Conservation (phyloP, 352 stramenopile species). For the Phytophthora parvispora region DNA sequence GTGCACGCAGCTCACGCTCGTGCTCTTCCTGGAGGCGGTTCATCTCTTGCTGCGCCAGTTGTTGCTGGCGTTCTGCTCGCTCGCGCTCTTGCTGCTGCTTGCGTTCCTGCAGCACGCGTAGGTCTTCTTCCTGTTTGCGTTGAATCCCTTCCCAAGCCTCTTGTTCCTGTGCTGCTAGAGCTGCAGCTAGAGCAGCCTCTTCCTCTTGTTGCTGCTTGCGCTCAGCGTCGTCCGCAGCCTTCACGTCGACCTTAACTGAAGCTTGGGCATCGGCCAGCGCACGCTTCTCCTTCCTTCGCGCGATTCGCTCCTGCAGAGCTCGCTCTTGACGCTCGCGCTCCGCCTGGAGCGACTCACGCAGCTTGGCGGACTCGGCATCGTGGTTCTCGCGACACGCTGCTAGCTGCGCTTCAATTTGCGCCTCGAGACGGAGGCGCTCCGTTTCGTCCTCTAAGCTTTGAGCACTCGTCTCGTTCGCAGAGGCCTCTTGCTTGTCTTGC, state of each 20-base stretch:
- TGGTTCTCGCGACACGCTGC: conserved; percentile 37
- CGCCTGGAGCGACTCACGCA: conserved; percentile 35
- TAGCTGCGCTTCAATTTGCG: conserved; percentile 38
- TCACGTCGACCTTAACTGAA: conserved; percentile 10
- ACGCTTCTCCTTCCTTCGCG: conserved; percentile 56
- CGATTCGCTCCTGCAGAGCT: conserved; percentile 63
- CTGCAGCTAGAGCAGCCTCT: conserved; percentile 24
- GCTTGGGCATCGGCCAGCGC: conserved; percentile 10
- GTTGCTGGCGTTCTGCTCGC: conserved; percentile 37
- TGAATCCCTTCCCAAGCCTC: conserved; percentile 43
- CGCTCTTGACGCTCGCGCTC: conserved; percentile 65
- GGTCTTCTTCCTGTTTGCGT: conserved; percentile 52
- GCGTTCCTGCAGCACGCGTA: conserved; percentile 38
- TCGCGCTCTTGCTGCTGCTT: conserved; percentile 51
- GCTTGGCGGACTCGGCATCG: conserved; percentile 34
- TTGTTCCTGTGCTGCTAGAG: conserved; percentile 43
- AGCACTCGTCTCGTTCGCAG: neutral
- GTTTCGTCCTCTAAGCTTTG: conserved; percentile 27
- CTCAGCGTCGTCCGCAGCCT: conserved; percentile 39
- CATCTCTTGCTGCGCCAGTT: conserved; percentile 65
- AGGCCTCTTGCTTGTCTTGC: neutral
- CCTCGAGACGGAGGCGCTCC: conserved; percentile 29
- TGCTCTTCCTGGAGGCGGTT: conserved; percentile 66
- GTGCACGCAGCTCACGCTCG: conserved; percentile 54
- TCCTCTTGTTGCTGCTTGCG: conserved; percentile 44